A percentile compares a stretch with the other conserved stretches of the same genome.
Evolutionary conservation across 768 basidiomycete species (phyloP).

Genomic region (Antrodiella citrinella): DNA sequence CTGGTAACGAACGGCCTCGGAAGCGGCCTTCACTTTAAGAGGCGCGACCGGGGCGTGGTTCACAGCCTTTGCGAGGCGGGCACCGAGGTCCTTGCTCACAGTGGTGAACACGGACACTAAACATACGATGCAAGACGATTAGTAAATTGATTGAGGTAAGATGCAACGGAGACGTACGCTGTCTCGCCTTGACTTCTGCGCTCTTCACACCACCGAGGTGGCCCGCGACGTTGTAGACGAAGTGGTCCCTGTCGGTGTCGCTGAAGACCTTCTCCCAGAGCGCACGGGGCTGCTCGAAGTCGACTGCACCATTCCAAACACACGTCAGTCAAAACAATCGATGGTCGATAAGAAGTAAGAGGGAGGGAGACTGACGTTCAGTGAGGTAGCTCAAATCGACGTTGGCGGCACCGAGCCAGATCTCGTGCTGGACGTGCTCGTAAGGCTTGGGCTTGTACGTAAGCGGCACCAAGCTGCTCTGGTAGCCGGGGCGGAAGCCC

Average conservation of each 20-base stretch:
- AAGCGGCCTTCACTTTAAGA: constrained; percentile 51
- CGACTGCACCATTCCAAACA: constrained; percentile 36
- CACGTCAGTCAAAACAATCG: neutral
- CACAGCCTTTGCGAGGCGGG: constrained; percentile 73
- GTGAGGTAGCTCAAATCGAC: constrained; percentile 67
- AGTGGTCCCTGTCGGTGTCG: constrained; percentile 49
- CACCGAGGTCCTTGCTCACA: constrained; percentile 66
- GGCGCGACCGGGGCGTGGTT: constrained; percentile 51
- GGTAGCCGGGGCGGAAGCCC: constrained; percentile 82
- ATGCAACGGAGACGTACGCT: constrained; percentile 40
- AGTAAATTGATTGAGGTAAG: neutral
- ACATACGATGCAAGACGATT: neutral
- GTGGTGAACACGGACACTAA: constrained; percentile 73
- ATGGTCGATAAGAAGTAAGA: neutral
- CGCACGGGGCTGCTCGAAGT: constrained; percentile 78
- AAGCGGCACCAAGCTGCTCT: constrained; percentile 68
- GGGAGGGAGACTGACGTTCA: constrained; percentile 56
- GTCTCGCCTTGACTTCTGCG: constrained; percentile 47
- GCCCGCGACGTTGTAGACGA: constrained; percentile 58
- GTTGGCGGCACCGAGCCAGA: constrained; percentile 63
- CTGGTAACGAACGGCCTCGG: constrained; percentile 47
- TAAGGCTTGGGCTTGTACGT: constrained; percentile 36
- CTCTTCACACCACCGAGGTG: constrained; percentile 60
- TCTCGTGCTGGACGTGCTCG: constrained; percentile 51
- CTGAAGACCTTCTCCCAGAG: constrained; percentile 64